Percentiles rank a stretch among this genome's conserved stretches.
Conservation (phyloP, 2,329 filamentous ascomycete genomes). For the Harringtonia aguacate region DNA sequence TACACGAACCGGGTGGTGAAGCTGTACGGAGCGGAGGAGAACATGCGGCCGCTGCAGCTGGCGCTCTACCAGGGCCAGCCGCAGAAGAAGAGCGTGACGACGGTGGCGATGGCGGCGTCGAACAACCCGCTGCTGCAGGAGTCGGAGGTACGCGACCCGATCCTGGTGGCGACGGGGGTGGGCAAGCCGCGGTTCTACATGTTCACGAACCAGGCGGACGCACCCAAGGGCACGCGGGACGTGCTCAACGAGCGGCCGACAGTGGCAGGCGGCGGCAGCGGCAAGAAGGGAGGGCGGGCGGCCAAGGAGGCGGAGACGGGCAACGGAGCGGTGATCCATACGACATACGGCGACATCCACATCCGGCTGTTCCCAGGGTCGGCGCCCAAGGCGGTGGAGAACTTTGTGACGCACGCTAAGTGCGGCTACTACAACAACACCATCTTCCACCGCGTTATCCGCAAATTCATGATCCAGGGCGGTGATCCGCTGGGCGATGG, state of each 20-base stretch:
- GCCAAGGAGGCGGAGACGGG: slow-evolving; percentile 55
- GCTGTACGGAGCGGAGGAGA: slow-evolving; percentile 82
- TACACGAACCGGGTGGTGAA: slow-evolving; percentile 88
- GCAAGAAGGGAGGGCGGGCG: slow-evolving; percentile 33
- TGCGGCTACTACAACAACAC: slow-evolving; percentile 95
- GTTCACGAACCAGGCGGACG: slow-evolving; percentile 83
- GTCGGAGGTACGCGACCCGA: slow-evolving; percentile 82
- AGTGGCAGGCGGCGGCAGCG: slow-evolving; percentile 29
- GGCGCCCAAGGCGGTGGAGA: slow-evolving; percentile 90
- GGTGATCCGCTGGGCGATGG: slow-evolving; percentile 83
- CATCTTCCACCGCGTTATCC: slow-evolving; percentile 93
- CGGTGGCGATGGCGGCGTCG: slow-evolving; percentile 93
- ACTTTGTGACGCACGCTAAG: slow-evolving; percentile 86
- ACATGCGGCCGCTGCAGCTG: slow-evolving; percentile 72
- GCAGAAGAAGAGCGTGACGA: slow-evolving; percentile 85
- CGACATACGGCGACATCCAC: slow-evolving; percentile 86
- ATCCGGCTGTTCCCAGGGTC: slow-evolving; percentile 87
- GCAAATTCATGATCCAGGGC: slow-evolving; percentile 94
- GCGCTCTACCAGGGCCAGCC: slow-evolving; percentile 90
- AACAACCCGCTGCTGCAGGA: slow-evolving; percentile 88
- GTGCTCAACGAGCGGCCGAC: slow-evolving; percentile 91
- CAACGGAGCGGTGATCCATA: slow-evolving; percentile 77
- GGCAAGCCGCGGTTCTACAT: slow-evolving; percentile 94
- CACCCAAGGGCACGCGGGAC: slow-evolving; percentile 71
- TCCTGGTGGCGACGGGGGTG: slow-evolving; percentile 72